Conservation (phyloP, 148 eudicot genomes). For the Rhododendron mucronatum region DNA sequence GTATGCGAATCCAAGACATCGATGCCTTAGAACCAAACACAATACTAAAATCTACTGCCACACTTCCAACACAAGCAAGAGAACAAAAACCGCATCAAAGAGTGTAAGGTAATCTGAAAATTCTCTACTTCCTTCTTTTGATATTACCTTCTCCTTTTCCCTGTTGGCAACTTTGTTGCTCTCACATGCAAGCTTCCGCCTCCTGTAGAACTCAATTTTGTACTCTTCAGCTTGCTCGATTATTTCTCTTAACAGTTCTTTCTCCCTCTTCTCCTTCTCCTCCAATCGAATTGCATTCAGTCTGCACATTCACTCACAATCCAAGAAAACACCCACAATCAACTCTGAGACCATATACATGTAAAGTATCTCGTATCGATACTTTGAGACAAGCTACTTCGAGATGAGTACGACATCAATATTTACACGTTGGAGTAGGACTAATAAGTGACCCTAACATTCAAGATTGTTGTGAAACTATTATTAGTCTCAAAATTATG, state of each 20-base stretch:
- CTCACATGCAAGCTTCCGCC: constrained; percentile 49
- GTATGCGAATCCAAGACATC: no score
- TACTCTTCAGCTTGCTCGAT: constrained; percentile 60
- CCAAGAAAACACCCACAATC: background rate
- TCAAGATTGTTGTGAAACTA: no score
- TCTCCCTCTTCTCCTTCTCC: constrained; percentile 73
- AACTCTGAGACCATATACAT: background rate
- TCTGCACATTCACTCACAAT: constrained; percentile 14
- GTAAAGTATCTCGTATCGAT: background rate
- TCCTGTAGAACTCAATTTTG: constrained; percentile 55
- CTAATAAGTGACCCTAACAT: no score
- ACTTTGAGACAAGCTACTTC: background rate
- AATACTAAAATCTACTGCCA: no score
- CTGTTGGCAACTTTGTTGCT: constrained; percentile 51
- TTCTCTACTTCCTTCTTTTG: background rate
- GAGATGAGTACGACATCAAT: no score
- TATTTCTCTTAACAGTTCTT: constrained; percentile 52
- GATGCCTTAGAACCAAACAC: no score
- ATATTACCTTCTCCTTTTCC: constrained; percentile 64
- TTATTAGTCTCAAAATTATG: no score
- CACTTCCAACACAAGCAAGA: no score
- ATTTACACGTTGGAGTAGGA: background rate
- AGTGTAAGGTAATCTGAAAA: no score
- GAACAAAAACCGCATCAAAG: no score
- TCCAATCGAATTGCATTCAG: constrained; percentile 61